Conservation (phyloP, 768 basidiomycete species). For the Suillus spraguei region DNA sequence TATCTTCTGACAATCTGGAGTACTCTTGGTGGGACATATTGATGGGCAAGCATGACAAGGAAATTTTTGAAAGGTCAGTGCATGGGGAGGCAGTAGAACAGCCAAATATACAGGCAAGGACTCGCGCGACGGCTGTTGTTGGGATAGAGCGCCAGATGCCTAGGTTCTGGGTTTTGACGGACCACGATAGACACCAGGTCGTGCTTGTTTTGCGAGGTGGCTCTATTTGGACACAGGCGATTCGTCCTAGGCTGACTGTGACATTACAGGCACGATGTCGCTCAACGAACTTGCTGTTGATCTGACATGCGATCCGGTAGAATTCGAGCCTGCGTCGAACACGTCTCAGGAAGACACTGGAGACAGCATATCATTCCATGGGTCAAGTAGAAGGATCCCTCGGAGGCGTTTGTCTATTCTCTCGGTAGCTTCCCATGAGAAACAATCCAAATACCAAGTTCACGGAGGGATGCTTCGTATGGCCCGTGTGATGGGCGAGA, state of each 20-base stretch:
- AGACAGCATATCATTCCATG: constrained; percentile 42
- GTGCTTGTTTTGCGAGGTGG: constrained; percentile 74
- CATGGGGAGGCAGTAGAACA: constrained; percentile 24
- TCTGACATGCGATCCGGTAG: constrained; percentile 76
- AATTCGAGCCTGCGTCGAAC: constrained; percentile 58
- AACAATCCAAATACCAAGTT: constrained; percentile 54
- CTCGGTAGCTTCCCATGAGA: constrained; percentile 18
- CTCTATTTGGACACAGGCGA: constrained; percentile 7
- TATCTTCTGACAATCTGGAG: constrained; percentile 27
- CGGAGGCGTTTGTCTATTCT: constrained; percentile 28
- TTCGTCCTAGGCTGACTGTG: neutral
- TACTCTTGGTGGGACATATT: constrained; percentile 88
- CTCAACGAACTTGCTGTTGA: constrained; percentile 87
- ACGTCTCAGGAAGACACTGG: constrained; percentile 30
- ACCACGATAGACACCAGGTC: constrained; percentile 72
- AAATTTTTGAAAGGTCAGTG: constrained; percentile 74
- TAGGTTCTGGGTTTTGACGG: constrained; percentile 84
- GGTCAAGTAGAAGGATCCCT: constrained; percentile 24
- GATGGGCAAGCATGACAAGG: constrained; percentile 78
- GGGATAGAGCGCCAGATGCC: constrained; percentile 76
- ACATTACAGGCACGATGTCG: constrained; percentile 70
- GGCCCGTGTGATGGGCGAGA: constrained; percentile 76
- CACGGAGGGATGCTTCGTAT: constrained; percentile 83
- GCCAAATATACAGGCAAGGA: constrained; percentile 35
- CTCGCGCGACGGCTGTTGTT: constrained; percentile 61